Evolutionary conservation across 164 flowering plant species (phyloP).

Genomic region (Santalum album): DNA sequence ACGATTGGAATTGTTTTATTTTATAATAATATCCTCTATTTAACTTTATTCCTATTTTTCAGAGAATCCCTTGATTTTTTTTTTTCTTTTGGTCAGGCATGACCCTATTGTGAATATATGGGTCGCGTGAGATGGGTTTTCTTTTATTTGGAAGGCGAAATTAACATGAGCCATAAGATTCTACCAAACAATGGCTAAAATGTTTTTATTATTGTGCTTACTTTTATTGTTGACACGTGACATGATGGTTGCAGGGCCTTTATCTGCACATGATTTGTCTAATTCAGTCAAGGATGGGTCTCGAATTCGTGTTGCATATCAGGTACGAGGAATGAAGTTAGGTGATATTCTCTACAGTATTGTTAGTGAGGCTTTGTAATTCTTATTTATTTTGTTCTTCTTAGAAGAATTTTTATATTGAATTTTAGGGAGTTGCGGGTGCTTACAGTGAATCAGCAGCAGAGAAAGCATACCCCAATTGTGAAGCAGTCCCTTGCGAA

Average conservation of each 20-base stretch:
- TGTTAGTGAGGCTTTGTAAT: no score
- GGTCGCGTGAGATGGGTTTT: no score
- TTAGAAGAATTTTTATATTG: background rate
- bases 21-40: no score
- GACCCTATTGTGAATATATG: no score
- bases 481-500: constrained; percentile 89
- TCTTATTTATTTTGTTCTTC: background rate
- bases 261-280: constrained; percentile 27
- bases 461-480: constrained; percentile 82
- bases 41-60: no score
- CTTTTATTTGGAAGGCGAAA: no score
- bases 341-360: background rate
- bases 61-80: no score
- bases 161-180: no score
- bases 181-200: no score
- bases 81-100: no score
- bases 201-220: no score
- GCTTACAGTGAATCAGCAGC: constrained; percentile 96
- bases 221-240: background rate
- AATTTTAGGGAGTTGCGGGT: constrained; percentile 73
- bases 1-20: no score
- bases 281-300: constrained; percentile 30
- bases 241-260: constrained; percentile 31
- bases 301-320: constrained; percentile 74
- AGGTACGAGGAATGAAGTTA: constrained; percentile 26